Evolutionary conservation across 176 grass and related monocot species (phyloP), one percentile per base, ranked within the genome.

Genomic region (Raddia distichophylla): DNA sequence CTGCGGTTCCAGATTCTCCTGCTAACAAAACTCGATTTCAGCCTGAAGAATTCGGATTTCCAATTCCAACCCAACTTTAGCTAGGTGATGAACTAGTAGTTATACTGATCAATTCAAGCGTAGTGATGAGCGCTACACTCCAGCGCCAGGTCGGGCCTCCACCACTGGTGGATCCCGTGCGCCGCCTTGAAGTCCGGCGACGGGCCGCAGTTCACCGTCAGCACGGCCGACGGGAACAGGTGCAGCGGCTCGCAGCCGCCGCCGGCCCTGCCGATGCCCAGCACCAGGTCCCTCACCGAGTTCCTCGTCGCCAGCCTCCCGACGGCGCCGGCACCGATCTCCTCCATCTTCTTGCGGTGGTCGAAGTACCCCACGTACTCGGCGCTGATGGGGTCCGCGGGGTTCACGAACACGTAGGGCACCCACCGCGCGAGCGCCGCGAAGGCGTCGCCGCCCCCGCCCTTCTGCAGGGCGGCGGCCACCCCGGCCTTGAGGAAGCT

Each of bases 81-180:
- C 27, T 19, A 35, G 20, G 48, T 63, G 45, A 53, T 79, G 34
- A 40, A 48, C n/a, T n/a, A n/a, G n/a, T n/a, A n/a, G n/a, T n/a
- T n/a, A n/a, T n/a, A 4, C 17, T 7, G 15, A 84, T 50, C 34
- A 82, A 40, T 49, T 50, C 34, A 82, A 40, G 58, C 69, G 40
- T 90, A 86, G 44, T 48, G 79, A 74, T 93, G 84, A 47, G 78
- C 76, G 46, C 40, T 82, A 18, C 75, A 87, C 10, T 91, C 76
- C 20, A 85, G 80, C 27, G 7, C 47, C 40, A 89, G 44, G 68
- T 91, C 86, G 10, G 64, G 71, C 34, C 35, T 83, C 94, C 94
- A 97, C 94, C 91, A 97, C 80, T 93, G 94, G 79, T 91, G 91
- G 70, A 97, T 97, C 54, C 94, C 91, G 73, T 97, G 94, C 13